Evolutionary conservation across 2,329 filamentous ascomycete species (phyloP).

Genomic region (Penicillium brevicompactum): DNA sequence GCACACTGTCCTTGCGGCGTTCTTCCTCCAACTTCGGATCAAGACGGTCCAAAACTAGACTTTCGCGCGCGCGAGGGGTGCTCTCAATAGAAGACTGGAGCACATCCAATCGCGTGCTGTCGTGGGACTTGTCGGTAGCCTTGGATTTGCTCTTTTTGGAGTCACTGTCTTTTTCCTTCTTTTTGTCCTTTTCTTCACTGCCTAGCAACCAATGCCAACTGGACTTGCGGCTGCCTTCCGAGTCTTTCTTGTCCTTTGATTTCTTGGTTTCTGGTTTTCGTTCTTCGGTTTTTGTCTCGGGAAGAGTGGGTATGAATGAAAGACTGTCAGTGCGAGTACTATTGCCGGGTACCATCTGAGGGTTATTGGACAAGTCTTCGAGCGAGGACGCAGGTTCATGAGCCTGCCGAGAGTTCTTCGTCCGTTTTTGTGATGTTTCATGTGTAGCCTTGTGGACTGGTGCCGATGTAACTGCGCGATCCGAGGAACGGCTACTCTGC

Average conservation of each 20-base stretch:
- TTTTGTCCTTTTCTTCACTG: constrained; percentile 66
- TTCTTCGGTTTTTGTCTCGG: constrained; percentile 73
- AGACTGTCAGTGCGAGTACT: constrained; percentile 73
- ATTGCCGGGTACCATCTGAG: constrained; percentile 70
- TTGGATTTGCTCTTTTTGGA: constrained; percentile 58
- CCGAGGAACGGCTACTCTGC: constrained; percentile 47
- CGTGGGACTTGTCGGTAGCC: constrained; percentile 61
- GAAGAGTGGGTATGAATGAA: constrained; percentile 76
- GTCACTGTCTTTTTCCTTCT: constrained; percentile 63
- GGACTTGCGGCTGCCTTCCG: constrained; percentile 72
- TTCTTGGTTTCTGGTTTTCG: constrained; percentile 72
- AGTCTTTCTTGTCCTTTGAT: constrained; percentile 68
- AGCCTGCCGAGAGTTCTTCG: constrained; percentile 31
- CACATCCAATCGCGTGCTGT: constrained; percentile 81
- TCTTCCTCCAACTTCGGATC: constrained; percentile 68
- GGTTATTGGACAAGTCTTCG: constrained; percentile 66
- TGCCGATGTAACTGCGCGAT: constrained; percentile 44
- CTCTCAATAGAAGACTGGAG: constrained; percentile 84
- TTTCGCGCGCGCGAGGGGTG: constrained; percentile 67
- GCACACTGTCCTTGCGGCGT: constrained; percentile 76
- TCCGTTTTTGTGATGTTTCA: constrained; percentile 43
- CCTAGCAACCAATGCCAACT: constrained; percentile 77
- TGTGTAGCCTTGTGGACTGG: constrained; percentile 33
- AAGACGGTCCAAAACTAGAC: constrained; percentile 79
- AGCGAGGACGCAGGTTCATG: constrained; percentile 54